Evolutionary conservation across 306 rosid genomes (phyloP).

Genomic region (Nissolia schottii): DNA sequence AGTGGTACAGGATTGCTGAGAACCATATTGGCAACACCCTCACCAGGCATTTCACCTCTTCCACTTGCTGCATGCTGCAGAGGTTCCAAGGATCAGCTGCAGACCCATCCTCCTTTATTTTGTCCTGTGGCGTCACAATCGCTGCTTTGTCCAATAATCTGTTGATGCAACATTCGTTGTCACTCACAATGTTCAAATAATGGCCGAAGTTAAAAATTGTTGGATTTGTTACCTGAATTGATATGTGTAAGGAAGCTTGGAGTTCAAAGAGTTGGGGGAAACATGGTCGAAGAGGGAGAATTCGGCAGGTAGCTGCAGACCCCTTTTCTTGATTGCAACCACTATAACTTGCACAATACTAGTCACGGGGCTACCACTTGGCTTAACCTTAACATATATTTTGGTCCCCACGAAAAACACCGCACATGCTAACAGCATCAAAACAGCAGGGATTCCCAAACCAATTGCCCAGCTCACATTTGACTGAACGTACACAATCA

Average conservation of each 20-base stretch:
- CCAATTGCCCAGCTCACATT: constrained; percentile 82
- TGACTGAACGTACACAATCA: constrained; percentile 72
- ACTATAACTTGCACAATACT: constrained; percentile 68
- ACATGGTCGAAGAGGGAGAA: constrained; percentile 52
- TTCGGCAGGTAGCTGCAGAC: constrained; percentile 39
- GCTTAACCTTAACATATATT: constrained; percentile 67
- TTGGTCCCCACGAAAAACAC: constrained; percentile 68
- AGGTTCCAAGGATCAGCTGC: constrained; percentile 75
- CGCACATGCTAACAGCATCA: constrained; percentile 59
- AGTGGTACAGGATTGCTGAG: constrained; percentile 36
- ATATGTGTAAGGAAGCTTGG: constrained; percentile 56
- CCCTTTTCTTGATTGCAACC: constrained; percentile 58
- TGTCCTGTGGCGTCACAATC: constrained; percentile 41
- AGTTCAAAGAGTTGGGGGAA: constrained; percentile 51
- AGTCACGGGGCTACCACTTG: constrained; percentile 77
- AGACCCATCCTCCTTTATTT: constrained; percentile 62
- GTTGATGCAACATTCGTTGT: background rate
- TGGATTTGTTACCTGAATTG: constrained; percentile 61
- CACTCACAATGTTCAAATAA: too few species aligned
- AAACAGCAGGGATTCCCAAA: constrained; percentile 65
- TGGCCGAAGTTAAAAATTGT: background rate
- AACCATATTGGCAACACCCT: constrained; percentile 76
- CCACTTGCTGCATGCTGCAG: constrained; percentile 82
- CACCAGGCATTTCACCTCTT: constrained; percentile 66
- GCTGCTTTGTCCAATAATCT: constrained; percentile 85